These are phyloP conservation scores for Jacaranda mimosifolia DNA, from an alignment of 257 asterid species.

Conservation along the genomic window DNA sequence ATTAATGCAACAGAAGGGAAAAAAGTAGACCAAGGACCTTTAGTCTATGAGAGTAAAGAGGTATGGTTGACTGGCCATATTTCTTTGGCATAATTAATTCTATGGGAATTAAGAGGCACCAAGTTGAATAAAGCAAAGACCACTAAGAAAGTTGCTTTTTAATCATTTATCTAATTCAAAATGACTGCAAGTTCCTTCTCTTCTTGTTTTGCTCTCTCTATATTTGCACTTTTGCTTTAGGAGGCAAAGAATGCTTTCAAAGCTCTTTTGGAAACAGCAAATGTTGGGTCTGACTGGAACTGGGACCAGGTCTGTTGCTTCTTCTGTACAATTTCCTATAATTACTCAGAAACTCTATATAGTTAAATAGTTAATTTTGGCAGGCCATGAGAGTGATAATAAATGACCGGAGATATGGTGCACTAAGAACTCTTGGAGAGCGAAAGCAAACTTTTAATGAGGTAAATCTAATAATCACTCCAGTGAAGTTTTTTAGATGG, in stretches of 20 bases:
- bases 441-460: conserved; percentile 90
- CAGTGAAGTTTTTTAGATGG: conserved; percentile 36
- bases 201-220: background rate
- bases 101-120: background rate
- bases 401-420: conserved; percentile 88
- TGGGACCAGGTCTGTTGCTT: conserved; percentile 86
- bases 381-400: conserved; percentile 94
- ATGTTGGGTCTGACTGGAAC: conserved; percentile 88
- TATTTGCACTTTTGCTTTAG: conserved; percentile 46
- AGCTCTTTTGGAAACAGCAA: conserved; percentile 75
- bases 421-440: conserved; percentile 83
- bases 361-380: conserved; percentile 35
- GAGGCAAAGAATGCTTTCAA: conserved; percentile 89
- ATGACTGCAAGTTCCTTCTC: conserved; percentile 12
- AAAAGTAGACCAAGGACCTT: conserved; percentile 60
- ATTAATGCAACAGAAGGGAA: conserved; percentile 61
- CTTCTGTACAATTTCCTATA: conserved; percentile 27
- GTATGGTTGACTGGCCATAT: conserved; percentile 48
- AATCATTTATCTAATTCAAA: conserved; percentile 16
- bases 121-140: conserved; percentile 24
- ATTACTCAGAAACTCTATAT: conserved; percentile 31
- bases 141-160: conserved; percentile 16
- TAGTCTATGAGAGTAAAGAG: conserved; percentile 82
- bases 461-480: conserved; percentile 55
- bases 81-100: conserved; percentile 9